Conservation (phyloP, 148 eudicot species). For the Bassia scoparia region DNA sequence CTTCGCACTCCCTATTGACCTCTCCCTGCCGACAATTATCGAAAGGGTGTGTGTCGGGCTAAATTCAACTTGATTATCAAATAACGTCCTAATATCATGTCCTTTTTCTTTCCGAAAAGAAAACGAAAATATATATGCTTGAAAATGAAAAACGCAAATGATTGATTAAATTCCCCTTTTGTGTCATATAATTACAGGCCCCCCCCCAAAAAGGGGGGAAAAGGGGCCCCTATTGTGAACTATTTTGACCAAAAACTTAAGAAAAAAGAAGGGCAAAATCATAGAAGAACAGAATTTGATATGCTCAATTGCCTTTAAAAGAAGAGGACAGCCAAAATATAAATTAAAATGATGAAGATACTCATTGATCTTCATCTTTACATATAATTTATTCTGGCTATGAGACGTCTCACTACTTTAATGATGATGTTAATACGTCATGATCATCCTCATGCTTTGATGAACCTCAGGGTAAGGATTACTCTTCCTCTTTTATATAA, state of each 20-base stretch:
- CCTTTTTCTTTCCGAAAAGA: rapidly evolving
- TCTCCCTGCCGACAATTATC: conserved; percentile 83
- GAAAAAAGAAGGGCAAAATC: conserved; percentile 58
- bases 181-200: no score
- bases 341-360: conserved; percentile 81
- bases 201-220: no score
- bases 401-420: conserved; percentile 96
- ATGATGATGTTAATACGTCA: conserved; percentile 99
- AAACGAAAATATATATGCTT: no score
- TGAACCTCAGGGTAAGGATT: conserved; percentile 69
- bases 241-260: conserved; percentile 51
- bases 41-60: conserved; percentile 73
- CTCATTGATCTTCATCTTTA: conserved; percentile 91
- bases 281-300: conserved; percentile 40
- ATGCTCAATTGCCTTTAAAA: conserved; percentile 68
- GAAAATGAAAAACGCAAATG: neutral
- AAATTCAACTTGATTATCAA: neutral
- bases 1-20: conserved; percentile 82
- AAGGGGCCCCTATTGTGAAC: conserved; percentile 46
- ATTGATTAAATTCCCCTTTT: neutral
- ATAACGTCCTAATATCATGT: no score
- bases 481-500: no score
- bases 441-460: conserved; percentile 86
- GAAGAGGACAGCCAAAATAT: conserved; percentile 53
- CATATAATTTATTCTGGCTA: conserved; percentile 93